A percentile compares a stretch with the other conserved stretches of the same genome.
Conservation (phyloP, 495 filamentous ascomycete genomes). For the Schizothecium vesticola region DNA sequence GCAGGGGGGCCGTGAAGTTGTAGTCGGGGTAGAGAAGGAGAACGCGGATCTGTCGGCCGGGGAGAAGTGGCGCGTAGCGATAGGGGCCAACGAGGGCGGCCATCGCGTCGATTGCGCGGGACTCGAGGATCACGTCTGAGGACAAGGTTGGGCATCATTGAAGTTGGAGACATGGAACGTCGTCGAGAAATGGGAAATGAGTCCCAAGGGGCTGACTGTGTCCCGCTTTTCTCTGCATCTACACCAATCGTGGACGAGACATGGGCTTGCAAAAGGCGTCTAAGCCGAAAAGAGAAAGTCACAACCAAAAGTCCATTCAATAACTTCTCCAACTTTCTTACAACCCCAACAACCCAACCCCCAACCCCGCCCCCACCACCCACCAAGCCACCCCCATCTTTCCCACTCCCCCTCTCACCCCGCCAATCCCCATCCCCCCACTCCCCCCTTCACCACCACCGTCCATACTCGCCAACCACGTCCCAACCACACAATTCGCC, state of each 20-base stretch:
- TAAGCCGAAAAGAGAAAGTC: no score
- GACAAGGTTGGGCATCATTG: neutral
- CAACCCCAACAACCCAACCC: neutral
- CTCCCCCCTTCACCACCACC: neutral
- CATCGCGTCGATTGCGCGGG: neutral
- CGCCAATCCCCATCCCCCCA: neutral
- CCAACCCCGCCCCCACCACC: neutral
- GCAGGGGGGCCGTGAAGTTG: neutral
- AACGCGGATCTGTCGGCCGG: neutral
- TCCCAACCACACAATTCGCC: constrained; percentile 32
- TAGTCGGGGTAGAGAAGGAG: neutral
- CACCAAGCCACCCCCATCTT: neutral
- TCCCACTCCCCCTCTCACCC: neutral
- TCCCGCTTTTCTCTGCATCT: no score
- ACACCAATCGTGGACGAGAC: no score
- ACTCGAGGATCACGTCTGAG: neutral
- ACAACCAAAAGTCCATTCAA: no score
- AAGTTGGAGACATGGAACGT: neutral
- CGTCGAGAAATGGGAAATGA: neutral
- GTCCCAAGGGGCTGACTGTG: no score
- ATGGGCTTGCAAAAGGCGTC: no score
- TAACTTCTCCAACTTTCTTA: neutral
- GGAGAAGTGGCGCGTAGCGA: neutral
- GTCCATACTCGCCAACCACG: constrained; percentile 20
- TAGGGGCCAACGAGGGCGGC: neutral